Percentiles rank a stretch among this genome's conserved stretches.
Evolutionary conservation across 176 grass and related monocot species (phyloP).

Genomic region (Coix lacrymajobi): DNA sequence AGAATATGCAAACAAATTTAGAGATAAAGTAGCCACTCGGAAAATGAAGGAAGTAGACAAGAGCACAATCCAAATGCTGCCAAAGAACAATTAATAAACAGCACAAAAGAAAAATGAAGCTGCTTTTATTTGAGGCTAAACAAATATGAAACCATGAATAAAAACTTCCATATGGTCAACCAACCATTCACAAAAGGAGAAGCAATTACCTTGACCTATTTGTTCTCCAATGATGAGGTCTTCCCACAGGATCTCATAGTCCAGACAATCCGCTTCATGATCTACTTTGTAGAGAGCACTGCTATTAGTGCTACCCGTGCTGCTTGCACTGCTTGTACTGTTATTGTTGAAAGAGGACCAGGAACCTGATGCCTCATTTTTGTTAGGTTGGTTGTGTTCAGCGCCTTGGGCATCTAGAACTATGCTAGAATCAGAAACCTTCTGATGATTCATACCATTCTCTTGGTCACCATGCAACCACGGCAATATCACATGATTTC

Average conservation of each 20-base stretch:
- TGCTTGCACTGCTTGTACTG: constrained; percentile 93
- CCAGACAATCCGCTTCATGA: constrained; percentile 83
- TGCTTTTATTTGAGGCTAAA: neutral
- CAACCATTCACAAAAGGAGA: constrained; percentile 28
- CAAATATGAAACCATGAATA: constrained; percentile 17
- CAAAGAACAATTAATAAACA: neutral
- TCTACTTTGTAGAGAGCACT: constrained; percentile 86
- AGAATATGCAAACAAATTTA: neutral
- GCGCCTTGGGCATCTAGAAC: constrained; percentile 38
- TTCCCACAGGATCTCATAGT: constrained; percentile 99
- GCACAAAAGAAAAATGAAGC: neutral
- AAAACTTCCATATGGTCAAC: neutral
- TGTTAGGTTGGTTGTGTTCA: constrained; percentile 48
- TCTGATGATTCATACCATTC: constrained; percentile 44
- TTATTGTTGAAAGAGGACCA: constrained; percentile 94
- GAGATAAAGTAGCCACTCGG: neutral
- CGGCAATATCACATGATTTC: constrained; percentile 53
- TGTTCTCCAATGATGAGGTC: constrained; percentile 92
- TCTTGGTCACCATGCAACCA: constrained; percentile 75
- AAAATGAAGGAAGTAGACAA: constrained; percentile 4
- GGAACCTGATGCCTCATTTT: constrained; percentile 69
- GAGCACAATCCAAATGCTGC: neutral
- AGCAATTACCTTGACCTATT: constrained; percentile 84
- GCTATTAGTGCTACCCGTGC: constrained; percentile 79
- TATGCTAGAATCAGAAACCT: constrained; percentile 44